Percentiles rank a stretch among this genome's conserved stretches.
These are phyloP conservation scores for Domatiomyces globalis DNA, from an alignment of 2,329 filamentous ascomycete species.

Conservation along the genomic window DNA sequence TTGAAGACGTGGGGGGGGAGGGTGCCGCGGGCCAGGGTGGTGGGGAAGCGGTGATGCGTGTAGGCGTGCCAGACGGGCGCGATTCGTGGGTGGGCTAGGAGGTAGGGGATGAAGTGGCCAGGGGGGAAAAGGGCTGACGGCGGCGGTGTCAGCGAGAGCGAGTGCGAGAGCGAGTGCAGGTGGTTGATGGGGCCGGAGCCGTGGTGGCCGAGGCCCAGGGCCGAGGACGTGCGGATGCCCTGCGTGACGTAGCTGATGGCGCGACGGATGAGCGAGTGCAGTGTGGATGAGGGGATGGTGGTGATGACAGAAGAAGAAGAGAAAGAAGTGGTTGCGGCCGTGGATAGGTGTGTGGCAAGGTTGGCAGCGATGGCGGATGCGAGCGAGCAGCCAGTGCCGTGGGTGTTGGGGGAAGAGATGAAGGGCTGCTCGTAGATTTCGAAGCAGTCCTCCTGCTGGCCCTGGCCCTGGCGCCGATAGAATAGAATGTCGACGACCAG, in stretches of 20 bases:
- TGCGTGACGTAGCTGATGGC: slow-evolving; percentile 48
- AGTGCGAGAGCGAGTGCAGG: slow-evolving; percentile 51
- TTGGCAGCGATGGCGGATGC: slow-evolving; percentile 60
- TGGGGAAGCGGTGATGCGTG: slow-evolving; percentile 70
- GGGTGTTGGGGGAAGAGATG: slow-evolving; percentile 63
- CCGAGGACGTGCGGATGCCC: slow-evolving; percentile 42
- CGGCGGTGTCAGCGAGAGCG: slow-evolving; percentile 46
- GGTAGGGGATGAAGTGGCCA: slow-evolving; percentile 69
- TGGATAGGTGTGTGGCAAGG: slow-evolving; percentile 27
- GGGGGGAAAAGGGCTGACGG: slow-evolving; percentile 43
- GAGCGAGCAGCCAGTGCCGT: slow-evolving; percentile 87
- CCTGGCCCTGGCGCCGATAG: not conserved
- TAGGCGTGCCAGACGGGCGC: slow-evolving; percentile 58
- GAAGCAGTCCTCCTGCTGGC: slow-evolving; percentile 23
- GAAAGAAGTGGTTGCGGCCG: not conserved
- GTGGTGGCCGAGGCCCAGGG: slow-evolving; percentile 31
- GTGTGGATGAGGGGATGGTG: slow-evolving; percentile 23
- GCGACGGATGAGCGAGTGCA: slow-evolving; percentile 25
- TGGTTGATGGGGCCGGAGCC: slow-evolving; percentile 54
- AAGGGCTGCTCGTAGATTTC: slow-evolving; percentile 57
- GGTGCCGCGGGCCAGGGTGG: slow-evolving; percentile 58
- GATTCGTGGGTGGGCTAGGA: slow-evolving; percentile 64
- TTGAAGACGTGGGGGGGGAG: slow-evolving; percentile 68
- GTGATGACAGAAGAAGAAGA: slow-evolving; percentile 23
- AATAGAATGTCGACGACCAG: slow-evolving; percentile 61